Evolutionary conservation across 2,329 filamentous ascomycete species (phyloP).

Genomic region (Alternaria hordeiaustralica): DNA sequence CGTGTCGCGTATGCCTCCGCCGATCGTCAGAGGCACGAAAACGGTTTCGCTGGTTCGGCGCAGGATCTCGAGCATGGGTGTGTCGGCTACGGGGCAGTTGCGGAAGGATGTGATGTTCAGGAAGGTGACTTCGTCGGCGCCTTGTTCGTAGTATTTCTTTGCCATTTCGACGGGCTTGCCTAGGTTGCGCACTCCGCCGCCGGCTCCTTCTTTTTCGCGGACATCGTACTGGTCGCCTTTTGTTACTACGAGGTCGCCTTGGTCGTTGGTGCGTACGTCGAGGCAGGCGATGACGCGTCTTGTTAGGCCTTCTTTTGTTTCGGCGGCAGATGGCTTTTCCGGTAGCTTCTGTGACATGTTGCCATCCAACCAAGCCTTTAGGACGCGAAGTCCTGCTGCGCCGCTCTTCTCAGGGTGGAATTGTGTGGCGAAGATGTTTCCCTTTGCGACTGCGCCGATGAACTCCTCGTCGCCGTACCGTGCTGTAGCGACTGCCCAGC

Average conservation of each 20-base stretch:
- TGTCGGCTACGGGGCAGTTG: constrained; percentile 88
- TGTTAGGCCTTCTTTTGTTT: constrained; percentile 74
- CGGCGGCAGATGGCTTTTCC: constrained; percentile 37
- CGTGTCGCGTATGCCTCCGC: constrained; percentile 93
- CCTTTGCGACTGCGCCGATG: constrained; percentile 84
- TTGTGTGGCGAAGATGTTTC: constrained; percentile 88
- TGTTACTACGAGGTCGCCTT: constrained; percentile 93
- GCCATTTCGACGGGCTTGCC: constrained; percentile 98
- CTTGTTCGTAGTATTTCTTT: constrained; percentile 91
- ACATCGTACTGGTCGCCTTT: constrained; percentile 99
- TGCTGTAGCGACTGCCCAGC: constrained; percentile 92
- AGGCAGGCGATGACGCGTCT: constrained; percentile 93
- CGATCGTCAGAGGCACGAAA: constrained; percentile 94
- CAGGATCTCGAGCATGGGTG: constrained; percentile 95
- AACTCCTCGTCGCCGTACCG: constrained; percentile 89
- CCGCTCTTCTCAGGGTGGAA: constrained; percentile 99
- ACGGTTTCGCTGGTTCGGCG: constrained; percentile 86
- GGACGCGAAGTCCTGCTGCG: constrained; percentile 79
- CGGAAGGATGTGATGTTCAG: constrained; percentile 98
- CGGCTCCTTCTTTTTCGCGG: constrained; percentile 76
- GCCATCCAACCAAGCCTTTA: constrained; percentile 87
- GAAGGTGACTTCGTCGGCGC: constrained; percentile 96
- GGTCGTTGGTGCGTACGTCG: constrained; percentile 92
- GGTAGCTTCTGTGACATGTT: constrained; percentile 63
- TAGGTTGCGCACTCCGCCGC: constrained; percentile 78